phyloP scores from a whole-genome alignment of 164 flowering plant species.

The Dillenia suffruticosa region DNA sequence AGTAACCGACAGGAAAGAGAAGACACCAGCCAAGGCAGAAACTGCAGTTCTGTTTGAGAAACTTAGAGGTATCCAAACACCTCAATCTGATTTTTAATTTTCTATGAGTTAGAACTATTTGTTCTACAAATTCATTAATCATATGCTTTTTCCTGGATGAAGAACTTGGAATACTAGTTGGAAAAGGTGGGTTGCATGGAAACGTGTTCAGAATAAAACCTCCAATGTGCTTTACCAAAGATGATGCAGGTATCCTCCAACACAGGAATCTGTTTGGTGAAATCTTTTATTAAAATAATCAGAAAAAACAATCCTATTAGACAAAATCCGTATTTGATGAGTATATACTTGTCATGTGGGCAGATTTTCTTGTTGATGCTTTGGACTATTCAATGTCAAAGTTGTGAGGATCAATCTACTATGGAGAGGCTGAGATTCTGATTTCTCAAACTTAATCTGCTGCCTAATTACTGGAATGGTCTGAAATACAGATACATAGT shows the following conservation, averaged over 20 bases:
- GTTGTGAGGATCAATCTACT: slow-evolving; percentile 35
- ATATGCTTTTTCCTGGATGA: slow-evolving; percentile 13
- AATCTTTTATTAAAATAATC: no score
- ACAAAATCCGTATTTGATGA: not conserved
- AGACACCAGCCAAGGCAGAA: slow-evolving; percentile 95
- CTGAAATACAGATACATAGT: not conserved
- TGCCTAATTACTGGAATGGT: not conserved
- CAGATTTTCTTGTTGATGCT: slow-evolving; percentile 92
- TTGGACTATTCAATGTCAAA: slow-evolving; percentile 75
- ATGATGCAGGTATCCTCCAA: slow-evolving; percentile 72
- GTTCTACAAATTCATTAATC: not conserved
- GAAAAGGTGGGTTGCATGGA: slow-evolving; percentile 92
- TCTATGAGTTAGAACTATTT: slow-evolving; percentile 4
- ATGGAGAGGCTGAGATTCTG: slow-evolving; percentile 2
- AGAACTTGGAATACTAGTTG: slow-evolving; percentile 90
- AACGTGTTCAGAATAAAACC: slow-evolving; percentile 95
- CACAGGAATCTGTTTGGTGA: no score
- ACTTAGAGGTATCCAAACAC: slow-evolving; percentile 53
- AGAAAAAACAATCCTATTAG: no score
- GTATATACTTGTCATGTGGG: slow-evolving; percentile 6
- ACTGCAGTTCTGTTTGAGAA: slow-evolving; percentile 77
- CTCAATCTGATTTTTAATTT: not conserved
- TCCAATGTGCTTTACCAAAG: slow-evolving; percentile 92
- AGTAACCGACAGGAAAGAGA: slow-evolving; percentile 76
- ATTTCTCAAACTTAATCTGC: slow-evolving; percentile 2